These are phyloP conservation scores for Colletotrichum chlorophyti DNA, from an alignment of 2,329 filamentous ascomycete genomes.

Conservation along the genomic window DNA sequence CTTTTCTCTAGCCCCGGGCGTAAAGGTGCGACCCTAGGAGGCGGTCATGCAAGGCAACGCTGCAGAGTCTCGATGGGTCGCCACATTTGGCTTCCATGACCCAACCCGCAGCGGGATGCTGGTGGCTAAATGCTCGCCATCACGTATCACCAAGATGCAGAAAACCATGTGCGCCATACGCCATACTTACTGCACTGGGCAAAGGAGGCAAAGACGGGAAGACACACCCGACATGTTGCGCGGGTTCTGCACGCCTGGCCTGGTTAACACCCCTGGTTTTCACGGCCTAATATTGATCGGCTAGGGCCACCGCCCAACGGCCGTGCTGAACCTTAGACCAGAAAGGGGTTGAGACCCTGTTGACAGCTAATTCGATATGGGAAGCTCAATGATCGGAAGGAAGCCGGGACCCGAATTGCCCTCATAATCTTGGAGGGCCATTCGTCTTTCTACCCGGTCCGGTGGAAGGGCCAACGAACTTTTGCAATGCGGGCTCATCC, in stretches of 20 bases:
- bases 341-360: background rate
- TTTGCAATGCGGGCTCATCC: constrained; percentile 5
- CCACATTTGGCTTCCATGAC: too few species aligned
- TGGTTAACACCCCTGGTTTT: too few species aligned
- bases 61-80: background rate
- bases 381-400: background rate
- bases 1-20: background rate
- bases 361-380: background rate
- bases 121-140: too few species aligned
- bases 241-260: background rate
- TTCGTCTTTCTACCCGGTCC: background rate
- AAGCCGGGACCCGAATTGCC: background rate
- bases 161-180: too few species aligned
- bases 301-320: constrained; percentile 9
- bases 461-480: background rate
- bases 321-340: background rate
- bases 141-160: too few species aligned
- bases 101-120: too few species aligned
- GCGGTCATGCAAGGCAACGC: constrained; percentile 6
- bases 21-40: background rate
- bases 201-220: background rate
- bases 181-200: background rate
- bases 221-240: background rate
- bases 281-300: constrained; percentile 8
- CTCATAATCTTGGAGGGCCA: background rate